Conservation (phyloP, 257 asterid species). For the Solanum tarapatanum region DNA sequence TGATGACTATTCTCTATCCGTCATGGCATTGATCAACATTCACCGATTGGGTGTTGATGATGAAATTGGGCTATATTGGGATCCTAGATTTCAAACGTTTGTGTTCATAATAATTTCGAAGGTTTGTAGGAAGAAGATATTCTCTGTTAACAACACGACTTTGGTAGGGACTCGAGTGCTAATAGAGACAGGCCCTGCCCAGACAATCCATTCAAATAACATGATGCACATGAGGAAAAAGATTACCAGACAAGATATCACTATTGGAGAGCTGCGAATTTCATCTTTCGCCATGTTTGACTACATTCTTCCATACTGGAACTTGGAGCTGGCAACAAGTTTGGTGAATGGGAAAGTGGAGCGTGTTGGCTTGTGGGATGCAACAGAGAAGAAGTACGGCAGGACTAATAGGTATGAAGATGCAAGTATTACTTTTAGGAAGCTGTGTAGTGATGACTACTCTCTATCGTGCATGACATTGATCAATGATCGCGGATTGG, state of each 20-base stretch:
- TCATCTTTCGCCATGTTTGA: conserved; percentile 25
- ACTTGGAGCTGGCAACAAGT: too few species aligned
- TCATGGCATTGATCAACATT: too few species aligned
- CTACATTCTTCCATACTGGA: conserved; percentile 41
- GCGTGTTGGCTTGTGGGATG: conserved; percentile 35
- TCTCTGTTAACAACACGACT: too few species aligned
- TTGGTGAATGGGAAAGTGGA: conserved; percentile 19
- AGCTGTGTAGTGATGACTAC: too few species aligned
- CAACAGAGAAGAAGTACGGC: conserved; percentile 9
- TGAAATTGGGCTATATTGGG: too few species aligned
- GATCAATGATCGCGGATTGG: too few species aligned
- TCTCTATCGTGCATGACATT: too few species aligned
- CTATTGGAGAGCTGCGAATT: conserved; percentile 14
- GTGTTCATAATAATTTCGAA: too few species aligned
- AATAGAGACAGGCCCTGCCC: conserved; percentile 40
- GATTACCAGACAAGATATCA: background rate
- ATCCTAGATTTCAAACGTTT: too few species aligned
- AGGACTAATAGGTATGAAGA: conserved; percentile 14
- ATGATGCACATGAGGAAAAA: conserved; percentile 32
- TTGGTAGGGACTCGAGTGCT: too few species aligned
- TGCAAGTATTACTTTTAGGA: background rate
- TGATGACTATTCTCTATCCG: too few species aligned
- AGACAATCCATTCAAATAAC: conserved; percentile 5
- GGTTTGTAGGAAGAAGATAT: conserved; percentile 8
- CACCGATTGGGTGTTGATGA: too few species aligned